Base-by-base conservation (phyloP, 2,329 filamentous ascomycete genomes). In the Myriosclerotinia curreyana region DNA sequence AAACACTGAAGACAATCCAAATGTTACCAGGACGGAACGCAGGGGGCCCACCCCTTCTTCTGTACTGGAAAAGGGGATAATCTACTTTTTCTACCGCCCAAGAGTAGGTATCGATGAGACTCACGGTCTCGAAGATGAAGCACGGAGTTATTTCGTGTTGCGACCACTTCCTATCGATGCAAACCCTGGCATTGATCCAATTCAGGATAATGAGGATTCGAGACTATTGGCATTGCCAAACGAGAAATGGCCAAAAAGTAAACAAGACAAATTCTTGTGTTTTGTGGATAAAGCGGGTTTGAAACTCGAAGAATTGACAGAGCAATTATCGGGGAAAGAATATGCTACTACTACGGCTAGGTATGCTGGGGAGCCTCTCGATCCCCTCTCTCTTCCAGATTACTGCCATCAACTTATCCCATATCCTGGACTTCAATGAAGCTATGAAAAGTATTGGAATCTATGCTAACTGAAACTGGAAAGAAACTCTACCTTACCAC, bases 61-160 rank as follows among this genome's bases (percentile, higher is more conserved):
- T 58, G 86, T 96, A 31, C 81, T 96, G 2, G 92, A 97, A 73
- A 96, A 95, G 72, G 92, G 92, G 4, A 83, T 95, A 70, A 87
- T 96, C 69, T 96, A 96, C 80, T 96, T 96, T 81, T 96, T 96
- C 79, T 88, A 89, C 71, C 87, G 92, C 22, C 86, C 86, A 9
- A 87, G 91, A 15, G 90, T 96, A 46, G 85, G 86, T 59, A 82
- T 91, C 5, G 84, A 91, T 5, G 2, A 3, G 17, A 87, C 91
- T 0, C 82, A 87, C 22, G 81, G 83, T 53, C 80, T 94, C 1
- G 77, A 83, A 49, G 92, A 96, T 60, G 83, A 96, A 56, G 86
- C 89, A 50, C 87, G 91, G 56, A 92, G 83, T 67, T 94, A 89
- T 78, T 87, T 96, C 71, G 82, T 96, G 17, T 82, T 96, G 5